These are phyloP conservation scores for Sporothrix phasma DNA, from an alignment of 2,329 filamentous ascomycete genomes.

Conservation along the genomic window DNA sequence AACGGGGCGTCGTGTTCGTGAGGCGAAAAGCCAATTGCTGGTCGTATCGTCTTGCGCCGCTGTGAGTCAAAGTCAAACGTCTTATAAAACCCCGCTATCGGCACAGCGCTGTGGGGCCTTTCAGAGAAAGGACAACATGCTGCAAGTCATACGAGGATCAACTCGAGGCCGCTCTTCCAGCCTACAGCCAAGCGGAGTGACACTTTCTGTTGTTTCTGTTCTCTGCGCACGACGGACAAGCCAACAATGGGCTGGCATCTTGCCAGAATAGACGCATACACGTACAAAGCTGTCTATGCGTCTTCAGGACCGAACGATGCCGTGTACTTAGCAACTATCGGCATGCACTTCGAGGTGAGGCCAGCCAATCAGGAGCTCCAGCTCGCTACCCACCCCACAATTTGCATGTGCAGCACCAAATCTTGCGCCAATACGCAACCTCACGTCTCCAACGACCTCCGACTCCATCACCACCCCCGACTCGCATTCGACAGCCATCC, in stretches of 20 bases:
- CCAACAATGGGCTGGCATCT: neutral
- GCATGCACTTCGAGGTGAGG: neutral
- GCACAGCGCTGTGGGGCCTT: neutral
- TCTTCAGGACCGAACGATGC: neutral
- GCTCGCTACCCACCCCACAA: neutral
- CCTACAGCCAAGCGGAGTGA: too few species aligned
- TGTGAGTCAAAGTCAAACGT: neutral
- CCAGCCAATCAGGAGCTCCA: neutral
- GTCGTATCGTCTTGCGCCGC: neutral
- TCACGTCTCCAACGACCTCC: neutral
- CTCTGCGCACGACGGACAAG: too few species aligned
- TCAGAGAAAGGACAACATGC: neutral
- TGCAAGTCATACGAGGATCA: neutral
- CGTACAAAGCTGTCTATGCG: neutral
- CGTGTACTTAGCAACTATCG: neutral
- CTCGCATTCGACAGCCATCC: neutral
- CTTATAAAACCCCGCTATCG: neutral
- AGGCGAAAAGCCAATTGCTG: neutral
- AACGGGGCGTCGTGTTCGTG: neutral
- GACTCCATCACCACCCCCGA: too few species aligned
- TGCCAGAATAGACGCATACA: neutral
- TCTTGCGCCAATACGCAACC: neutral
- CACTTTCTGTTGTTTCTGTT: too few species aligned
- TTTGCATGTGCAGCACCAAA: neutral
- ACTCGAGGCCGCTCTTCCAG: too few species aligned